phyloP scores from a whole-genome alignment of 805 yeast genomes.

The Candida verbasci region DNA sequence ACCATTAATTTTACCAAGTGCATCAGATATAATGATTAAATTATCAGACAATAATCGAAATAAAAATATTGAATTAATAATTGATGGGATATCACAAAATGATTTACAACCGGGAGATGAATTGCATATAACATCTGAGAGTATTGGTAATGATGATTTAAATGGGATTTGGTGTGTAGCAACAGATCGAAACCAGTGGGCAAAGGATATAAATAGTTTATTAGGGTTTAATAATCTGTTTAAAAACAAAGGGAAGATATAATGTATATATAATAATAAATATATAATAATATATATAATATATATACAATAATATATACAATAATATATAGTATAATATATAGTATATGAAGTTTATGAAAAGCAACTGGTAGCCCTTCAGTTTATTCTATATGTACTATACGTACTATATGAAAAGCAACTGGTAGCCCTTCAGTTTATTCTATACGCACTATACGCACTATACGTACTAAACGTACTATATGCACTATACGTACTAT shows the following conservation, averaged over 20 bases:
- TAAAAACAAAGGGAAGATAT: conserved; percentile 7
- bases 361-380: too few relatives aligned
- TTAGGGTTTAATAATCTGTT: conserved; percentile 87
- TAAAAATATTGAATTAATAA: conserved; percentile 49
- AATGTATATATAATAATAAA: too few relatives aligned
- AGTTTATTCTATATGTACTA: too few relatives aligned
- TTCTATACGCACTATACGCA: too few relatives aligned
- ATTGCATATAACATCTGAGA: conserved; percentile 50
- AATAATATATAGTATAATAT: too few relatives aligned
- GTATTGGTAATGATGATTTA: conserved; percentile 4
- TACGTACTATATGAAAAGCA: too few relatives aligned
- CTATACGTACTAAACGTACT: too few relatives aligned
- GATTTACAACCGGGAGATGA: conserved; percentile 72
- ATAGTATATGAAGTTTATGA: too few relatives aligned
- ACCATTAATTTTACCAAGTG: conserved; percentile 77
- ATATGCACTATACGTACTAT: too few relatives aligned
- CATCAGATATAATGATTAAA: conserved; percentile 66
- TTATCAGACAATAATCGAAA: conserved; percentile 48
- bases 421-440: too few relatives aligned
- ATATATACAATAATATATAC: too few relatives aligned
- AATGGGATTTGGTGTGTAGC: conserved; percentile 88
- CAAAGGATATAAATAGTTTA: conserved; percentile 79
- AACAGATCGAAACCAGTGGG: conserved; percentile 84
- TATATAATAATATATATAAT: too few relatives aligned
- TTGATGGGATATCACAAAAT: conserved; percentile 81